Percentiles rank a stretch among this genome's conserved stretches.
Evolutionary conservation across 2,329 filamentous ascomycete species (phyloP).

Genomic region (Microsporum canis): DNA sequence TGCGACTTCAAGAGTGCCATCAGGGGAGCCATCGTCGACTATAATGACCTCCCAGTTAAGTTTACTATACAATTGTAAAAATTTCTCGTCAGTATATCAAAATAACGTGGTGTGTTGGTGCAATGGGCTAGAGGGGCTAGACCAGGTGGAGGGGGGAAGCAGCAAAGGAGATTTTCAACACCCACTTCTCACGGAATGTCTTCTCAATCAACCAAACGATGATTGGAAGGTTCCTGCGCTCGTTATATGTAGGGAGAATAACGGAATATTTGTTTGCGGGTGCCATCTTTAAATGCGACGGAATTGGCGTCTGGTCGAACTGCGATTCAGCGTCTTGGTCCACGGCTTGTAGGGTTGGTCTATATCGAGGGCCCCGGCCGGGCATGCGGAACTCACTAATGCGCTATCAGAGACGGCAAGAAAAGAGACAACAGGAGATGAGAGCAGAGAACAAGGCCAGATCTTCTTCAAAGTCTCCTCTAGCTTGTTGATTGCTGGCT

Average conservation of each 20-base stretch:
- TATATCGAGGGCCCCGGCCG: conserved; percentile 16
- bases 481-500: neutral
- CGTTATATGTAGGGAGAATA: conserved; percentile 96
- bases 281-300: conserved; percentile 9
- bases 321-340: conserved; percentile 14
- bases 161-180: neutral
- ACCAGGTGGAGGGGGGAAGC: neutral
- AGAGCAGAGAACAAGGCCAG: neutral
- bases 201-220: conserved; percentile 87
- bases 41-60: conserved; percentile 97
- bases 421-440: neutral
- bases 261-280: conserved; percentile 70
- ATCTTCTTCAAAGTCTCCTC: neutral
- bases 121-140: neutral
- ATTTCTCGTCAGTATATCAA: neutral
- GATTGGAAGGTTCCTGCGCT: conserved; percentile 92
- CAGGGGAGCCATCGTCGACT: conserved; percentile 94
- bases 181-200: conserved; percentile 80
- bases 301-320: conserved; percentile 8
- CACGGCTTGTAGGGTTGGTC: conserved; percentile 15
- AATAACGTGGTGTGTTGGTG: neutral
- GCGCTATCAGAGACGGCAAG: conserved; percentile 6
- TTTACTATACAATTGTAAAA: conserved; percentile 46
- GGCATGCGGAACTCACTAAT: conserved; percentile 17
- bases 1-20: conserved; percentile 85